Evolutionary conservation across 2,329 filamentous ascomycete genomes (phyloP), one percentile per base, ranked within the genome.

Genomic region (Paraphoma chrysanthemicola): DNA sequence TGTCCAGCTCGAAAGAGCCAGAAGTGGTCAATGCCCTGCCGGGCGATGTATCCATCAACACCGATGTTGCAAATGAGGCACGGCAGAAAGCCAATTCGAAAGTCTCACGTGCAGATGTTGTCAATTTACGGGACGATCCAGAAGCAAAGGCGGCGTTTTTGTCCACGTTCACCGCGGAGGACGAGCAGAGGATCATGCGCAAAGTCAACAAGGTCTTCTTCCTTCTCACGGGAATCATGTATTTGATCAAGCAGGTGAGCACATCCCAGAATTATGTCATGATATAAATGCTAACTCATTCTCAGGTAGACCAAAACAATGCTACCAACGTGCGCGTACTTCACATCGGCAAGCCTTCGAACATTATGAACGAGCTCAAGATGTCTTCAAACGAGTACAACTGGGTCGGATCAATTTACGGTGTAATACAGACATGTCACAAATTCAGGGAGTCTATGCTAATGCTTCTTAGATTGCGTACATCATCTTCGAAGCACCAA

Each of bases 401-500:
- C 41, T 67, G 70, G 51, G 60, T 69, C 38, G 60, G 58, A 7
- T 67, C 63, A 9, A 66, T 69, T 8, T 68, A 68, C 38, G 66
- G 64, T 14, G 51, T 59, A 41, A 38, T 50, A 52, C 6, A 1
- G 17, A 11, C n/a, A 14, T 23, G 33, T 18, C 17, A 6, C 11
- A 6, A 31, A 12, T 16, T 12, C 33, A 18, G 28, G 12, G 30
- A 36, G 9, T 2, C 2, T 36, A 14, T 33, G 28, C 38, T 42
- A 29, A 51, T 48, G 28, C 14, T 28, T 11, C 17, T 3, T 18
- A 66, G 63, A 66, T 67, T 42, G 54, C 60, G 6, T 67, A 70
- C 44, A 69, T 67, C 30, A 48, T 66, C 28, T 70, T 67, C 52
- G 64, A 70, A 54, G 67, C 75, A 5, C 69, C 70, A 1, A 60